Conservation (phyloP, 768 basidiomycete genomes). For the Kwoniella mangroviensis region DNA sequence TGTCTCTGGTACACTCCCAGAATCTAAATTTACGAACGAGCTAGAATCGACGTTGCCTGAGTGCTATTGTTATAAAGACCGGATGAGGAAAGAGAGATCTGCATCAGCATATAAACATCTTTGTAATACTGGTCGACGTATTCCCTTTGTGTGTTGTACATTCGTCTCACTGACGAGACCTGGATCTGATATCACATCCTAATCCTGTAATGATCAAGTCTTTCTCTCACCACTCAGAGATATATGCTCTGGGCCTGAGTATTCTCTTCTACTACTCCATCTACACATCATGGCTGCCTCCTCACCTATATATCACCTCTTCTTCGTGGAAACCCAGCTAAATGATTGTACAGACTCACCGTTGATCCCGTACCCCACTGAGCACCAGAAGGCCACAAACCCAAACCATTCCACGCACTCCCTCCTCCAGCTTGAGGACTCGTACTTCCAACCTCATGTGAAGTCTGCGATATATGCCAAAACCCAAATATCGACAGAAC, state of each 20-base stretch:
- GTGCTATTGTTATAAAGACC: neutral
- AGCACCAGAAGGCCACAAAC: constrained; percentile 1
- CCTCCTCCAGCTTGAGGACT: neutral
- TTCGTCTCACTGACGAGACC: too few relatives aligned
- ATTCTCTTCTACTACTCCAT: too few relatives aligned
- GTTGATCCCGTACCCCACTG: neutral
- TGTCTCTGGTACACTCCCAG: constrained; percentile 29
- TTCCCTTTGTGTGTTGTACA: too few relatives aligned
- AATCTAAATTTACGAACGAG: constrained; percentile 17
- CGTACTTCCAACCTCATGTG: constrained; percentile 2
- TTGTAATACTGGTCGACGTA: too few relatives aligned
- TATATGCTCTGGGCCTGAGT: too few relatives aligned
- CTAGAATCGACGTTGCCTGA: constrained; percentile 12
- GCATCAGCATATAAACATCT: neutral
- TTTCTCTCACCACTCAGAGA: constrained; percentile 3
- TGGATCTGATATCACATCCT: too few relatives aligned
- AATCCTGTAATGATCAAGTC: neutral
- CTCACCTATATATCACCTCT: neutral
- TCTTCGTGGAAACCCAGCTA: neutral
- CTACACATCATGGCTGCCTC: neutral
- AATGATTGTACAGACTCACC: neutral
- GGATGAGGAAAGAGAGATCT: too few relatives aligned
- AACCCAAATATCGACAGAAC: constrained; percentile 9
- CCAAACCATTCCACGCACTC: constrained; percentile 3
- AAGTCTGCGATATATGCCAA: constrained; percentile 8